These are phyloP conservation scores for Leishmania guyanensis DNA, from an alignment of 208 protist genomes.

Conservation along the genomic window DNA sequence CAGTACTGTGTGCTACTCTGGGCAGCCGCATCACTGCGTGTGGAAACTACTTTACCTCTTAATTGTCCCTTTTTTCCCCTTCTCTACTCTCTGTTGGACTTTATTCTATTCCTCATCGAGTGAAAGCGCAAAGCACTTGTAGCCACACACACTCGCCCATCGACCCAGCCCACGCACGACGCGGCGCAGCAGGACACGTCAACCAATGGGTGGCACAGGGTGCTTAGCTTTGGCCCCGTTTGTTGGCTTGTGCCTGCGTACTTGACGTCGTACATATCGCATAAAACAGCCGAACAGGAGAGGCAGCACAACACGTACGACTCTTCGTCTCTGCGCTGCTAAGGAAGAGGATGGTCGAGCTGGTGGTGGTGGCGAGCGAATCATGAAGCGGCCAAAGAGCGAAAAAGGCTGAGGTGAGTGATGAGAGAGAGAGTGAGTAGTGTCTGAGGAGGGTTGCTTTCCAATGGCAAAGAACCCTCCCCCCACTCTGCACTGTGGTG, in stretches of 20 bases:
- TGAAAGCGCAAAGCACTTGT: not conserved
- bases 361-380: not conserved
- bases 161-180: not conserved
- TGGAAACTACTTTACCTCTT: not conserved
- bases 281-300: not conserved
- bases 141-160: not conserved
- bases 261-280: not conserved
- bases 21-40: not conserved
- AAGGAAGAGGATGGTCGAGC: not conserved
- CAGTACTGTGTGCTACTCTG: not conserved
- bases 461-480: not conserved
- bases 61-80: not conserved
- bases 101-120: not conserved
- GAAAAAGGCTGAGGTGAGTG: not conserved
- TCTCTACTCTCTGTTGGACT: not conserved
- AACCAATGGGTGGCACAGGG: not conserved
- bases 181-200: not conserved
- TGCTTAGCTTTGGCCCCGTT: not conserved
- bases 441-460: not conserved
- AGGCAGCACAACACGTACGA: not conserved
- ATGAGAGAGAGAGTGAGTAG: not conserved
- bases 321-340: too few relatives aligned
- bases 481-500: not conserved
- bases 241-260: not conserved
- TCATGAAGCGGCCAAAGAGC: not conserved